Evolutionary conservation across 306 rosid genomes (phyloP), one percentile per base, ranked within the genome.

Genomic region (Fragaria ananassa): DNA sequence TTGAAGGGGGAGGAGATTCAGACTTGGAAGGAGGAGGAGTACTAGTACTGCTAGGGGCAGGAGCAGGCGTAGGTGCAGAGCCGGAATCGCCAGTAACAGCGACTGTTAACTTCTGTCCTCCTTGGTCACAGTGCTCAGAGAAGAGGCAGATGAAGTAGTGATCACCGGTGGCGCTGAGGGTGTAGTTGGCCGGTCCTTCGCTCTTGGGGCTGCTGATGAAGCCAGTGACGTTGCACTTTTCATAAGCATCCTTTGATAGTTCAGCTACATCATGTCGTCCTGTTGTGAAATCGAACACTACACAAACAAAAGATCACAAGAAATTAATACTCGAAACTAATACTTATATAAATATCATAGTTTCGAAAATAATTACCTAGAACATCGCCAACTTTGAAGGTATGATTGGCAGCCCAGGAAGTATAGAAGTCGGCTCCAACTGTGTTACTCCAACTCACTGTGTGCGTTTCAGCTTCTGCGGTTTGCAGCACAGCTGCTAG

Each of bases 41-140:
- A 60, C 10, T 13, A 25, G 37, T 60, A 70, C 12, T 60, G 1
- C 13, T 71, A 15, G 64, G 64, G 49, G 75, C 27, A 39, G 56
- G 54, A 18, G 49, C 56, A 13, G 45, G 61, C 3, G 62, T 6
- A 31, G 50, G 60, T 0, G 41, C 31, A 31, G 60, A 49, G 9
- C 72, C 5, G 11, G 65, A n/a, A 34, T 3, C 5, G 19, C n/a
- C 12, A n/a, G 47, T 6, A 6, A 56, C 68, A 6, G 44, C 14
- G 41, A 77, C 69, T 44, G 67, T 42, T n/a, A 77, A 68, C 60
- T 77, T 77, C 46, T 77, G 80, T 42, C 80, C 80, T 27, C 80
- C 80, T 21, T 37, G 18, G 68, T 8, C 27, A 41, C 80, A 77
- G 19, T 68, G 80, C 14, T 21, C 75, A 1, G 67, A 3, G 31